Conservation (phyloP, 805 yeast genomes). For the Metschnikowia dekortorum region DNA sequence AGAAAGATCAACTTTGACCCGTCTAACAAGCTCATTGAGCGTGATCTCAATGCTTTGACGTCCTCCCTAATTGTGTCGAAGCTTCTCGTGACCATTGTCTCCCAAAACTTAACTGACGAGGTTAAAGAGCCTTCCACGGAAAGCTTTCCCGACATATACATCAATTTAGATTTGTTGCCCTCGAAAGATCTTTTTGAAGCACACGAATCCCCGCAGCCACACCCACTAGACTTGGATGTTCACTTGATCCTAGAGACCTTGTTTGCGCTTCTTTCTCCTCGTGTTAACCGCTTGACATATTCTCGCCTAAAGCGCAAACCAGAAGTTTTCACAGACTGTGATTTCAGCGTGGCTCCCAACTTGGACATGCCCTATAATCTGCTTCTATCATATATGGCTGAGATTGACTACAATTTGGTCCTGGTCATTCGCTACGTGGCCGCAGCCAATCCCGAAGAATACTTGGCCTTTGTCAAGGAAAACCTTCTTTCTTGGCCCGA, state of each 20-base stretch:
- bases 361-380: conserved; percentile 4
- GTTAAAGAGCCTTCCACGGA: conserved; percentile 5
- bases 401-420: conserved; percentile 32
- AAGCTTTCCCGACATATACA: conserved; percentile 8
- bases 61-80: conserved; percentile 31
- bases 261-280: conserved; percentile 27
- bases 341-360: conserved; percentile 5
- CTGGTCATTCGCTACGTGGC: conserved; percentile 32
- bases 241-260: conserved; percentile 25
- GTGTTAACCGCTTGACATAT: conserved; percentile 25
- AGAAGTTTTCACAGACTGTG: conserved; percentile 1
- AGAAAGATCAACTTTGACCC: conserved; percentile 16
- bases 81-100: conserved; percentile 27
- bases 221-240: conserved; percentile 19
- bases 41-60: conserved; percentile 28
- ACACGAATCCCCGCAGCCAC: conserved; percentile 29
- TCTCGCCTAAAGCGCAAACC: conserved; percentile 20
- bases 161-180: conserved; percentile 10
- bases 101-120: conserved; percentile 25
- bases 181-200: conserved; percentile 22
- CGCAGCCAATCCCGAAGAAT: conserved; percentile 32
- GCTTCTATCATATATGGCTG: conserved; percentile 16
- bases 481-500: conserved; percentile 24
- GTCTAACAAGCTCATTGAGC: conserved; percentile 20
- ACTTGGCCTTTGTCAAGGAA: conserved; percentile 22